Base-by-base conservation (phyloP, 192 early-diverging fungal genomes). In the Pilaira anomala region DNA sequence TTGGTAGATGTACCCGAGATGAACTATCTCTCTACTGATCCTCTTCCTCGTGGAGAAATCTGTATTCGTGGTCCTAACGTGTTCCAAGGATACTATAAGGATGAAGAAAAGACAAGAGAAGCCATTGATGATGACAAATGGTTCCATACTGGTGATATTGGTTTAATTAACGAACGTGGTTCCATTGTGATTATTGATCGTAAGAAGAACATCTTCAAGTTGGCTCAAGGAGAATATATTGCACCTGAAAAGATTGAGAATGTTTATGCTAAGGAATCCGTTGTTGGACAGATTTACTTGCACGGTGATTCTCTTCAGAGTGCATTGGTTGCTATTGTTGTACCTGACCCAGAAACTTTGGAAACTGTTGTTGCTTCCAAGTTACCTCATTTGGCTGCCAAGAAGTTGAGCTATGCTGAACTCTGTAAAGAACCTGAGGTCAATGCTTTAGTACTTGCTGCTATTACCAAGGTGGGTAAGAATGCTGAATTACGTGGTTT, bases 1-100 rank as follows among this genome's bases (percentile, higher is more conserved):
- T 78, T 98, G 52, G 83, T 92, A 0, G 91, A 91, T 69, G 89
- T 94, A 1, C 91, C 95, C 1, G 91, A 95, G 19, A 89, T 98
- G 80, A 79, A 85, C 52, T 97, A 97, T 69, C 71, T 80, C 9
- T 78, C 91, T 1, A 82, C 71, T 21, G 94, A 97, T 68, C 93
- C 93, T 7, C 74, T 70, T 41, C 89, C 93, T n/a, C 85, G 91
- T 28, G 96, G 96, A 48, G 94, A 97, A 69, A 86, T 97, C 18
- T 90, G 92, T 68, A 74, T 91, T 11, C 83, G 91, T 51, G 96
- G 96, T 39, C 75, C 75, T 25, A 83, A 83, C 46, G 79, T 94
- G 0, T 87, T 94, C 57, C 50, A 48, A 2, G 91, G 89, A 19
- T 96, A 96, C 64, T 90, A 81, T 73, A 89, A 87, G 63, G 85